A percentile compares a stretch with the other conserved stretches of the same genome.
These are phyloP conservation scores for Hypholoma fasciculare DNA, from an alignment of 768 basidiomycete species.

Conservation along the genomic window DNA sequence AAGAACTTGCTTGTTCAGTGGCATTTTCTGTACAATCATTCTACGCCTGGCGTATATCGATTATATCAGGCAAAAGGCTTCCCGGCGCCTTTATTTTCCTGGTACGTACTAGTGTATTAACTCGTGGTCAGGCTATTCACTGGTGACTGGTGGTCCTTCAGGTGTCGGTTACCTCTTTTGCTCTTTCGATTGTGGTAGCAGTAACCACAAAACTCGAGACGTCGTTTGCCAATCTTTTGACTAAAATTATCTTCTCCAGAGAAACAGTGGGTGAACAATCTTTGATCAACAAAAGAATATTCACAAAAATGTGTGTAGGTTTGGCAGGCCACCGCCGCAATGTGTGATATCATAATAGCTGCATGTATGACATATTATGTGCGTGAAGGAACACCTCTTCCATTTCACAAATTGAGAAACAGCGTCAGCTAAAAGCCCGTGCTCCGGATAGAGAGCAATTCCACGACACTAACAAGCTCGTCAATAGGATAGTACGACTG, in stretches of 20 bases:
- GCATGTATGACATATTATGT: not conserved
- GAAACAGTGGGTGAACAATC: not conserved
- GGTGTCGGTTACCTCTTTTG: not conserved
- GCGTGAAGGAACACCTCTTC: not conserved
- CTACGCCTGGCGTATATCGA: not conserved
- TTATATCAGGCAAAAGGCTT: not conserved
- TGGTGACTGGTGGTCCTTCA: not conserved
- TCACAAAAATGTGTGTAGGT: not conserved
- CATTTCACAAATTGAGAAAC: not conserved
- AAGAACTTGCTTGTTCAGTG: not conserved
- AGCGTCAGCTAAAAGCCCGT: not conserved
- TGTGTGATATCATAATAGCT: not conserved
- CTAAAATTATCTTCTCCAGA: not conserved
- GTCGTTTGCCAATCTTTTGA: not conserved
- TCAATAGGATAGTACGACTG: not conserved
- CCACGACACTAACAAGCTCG: not conserved
- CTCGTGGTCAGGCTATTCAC: not conserved
- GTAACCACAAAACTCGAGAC: not conserved
- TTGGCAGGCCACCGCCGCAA: not conserved
- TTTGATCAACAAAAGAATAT: not conserved
- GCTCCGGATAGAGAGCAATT: not conserved
- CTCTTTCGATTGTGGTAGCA: not conserved
- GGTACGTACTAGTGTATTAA: not conserved
- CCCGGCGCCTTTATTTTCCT: not conserved
- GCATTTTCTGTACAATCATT: not conserved